Base-by-base conservation (phyloP, 805 yeast species). In the Cyberlindnera japonica region DNA sequence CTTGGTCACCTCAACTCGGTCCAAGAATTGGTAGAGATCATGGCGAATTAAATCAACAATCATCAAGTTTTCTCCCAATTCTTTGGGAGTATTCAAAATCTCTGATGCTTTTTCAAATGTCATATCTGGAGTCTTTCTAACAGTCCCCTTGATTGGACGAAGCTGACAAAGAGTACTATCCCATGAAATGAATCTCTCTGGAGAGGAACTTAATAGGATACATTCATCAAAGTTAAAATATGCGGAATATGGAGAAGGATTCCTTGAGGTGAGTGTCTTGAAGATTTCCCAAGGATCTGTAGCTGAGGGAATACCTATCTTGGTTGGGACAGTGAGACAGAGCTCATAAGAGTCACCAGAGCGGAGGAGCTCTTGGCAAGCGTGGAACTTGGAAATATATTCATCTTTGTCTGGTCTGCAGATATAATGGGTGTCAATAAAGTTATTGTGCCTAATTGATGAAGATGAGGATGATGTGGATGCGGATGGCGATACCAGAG, bases 141-240 rank as follows among this genome's bases (percentile, higher is more conserved):
- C 96, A 0, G 99, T 93, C 5, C 99, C 99, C 59, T 93, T 93
- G 41, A 93, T 93, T 2, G 99, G 99, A 40, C 98, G 71, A 56
- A 93, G 71, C 61, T 93, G 95, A 43, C 93, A 83, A 0, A 61
- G 55, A 1, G 45, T 42, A 10, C 62, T 57, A 17, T 69, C 59
- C 96, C 98, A 95, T 3, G 81, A 74, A 37, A 95, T 58, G 55
- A 93, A 95, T 48, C 99, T 69, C 60, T 93, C 99, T 0, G 99
- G 99, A 0, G 98, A 91, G 0, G 96, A 83, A 2, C 96, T 87
- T 3, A 91, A 69, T 23, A 93, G 64, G 5, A 62, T 42, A 21
- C 60, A 50, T 20, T 75, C 74, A 45, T 81, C 83, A 53, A 91
- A 84, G 36, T 79, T 71, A 68, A 93, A 68, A 57, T 66, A 93